Percentiles rank a stretch among this genome's conserved stretches.
phyloP scores from a whole-genome alignment of 164 flowering plant species.

The Akebia trifoliata region DNA sequence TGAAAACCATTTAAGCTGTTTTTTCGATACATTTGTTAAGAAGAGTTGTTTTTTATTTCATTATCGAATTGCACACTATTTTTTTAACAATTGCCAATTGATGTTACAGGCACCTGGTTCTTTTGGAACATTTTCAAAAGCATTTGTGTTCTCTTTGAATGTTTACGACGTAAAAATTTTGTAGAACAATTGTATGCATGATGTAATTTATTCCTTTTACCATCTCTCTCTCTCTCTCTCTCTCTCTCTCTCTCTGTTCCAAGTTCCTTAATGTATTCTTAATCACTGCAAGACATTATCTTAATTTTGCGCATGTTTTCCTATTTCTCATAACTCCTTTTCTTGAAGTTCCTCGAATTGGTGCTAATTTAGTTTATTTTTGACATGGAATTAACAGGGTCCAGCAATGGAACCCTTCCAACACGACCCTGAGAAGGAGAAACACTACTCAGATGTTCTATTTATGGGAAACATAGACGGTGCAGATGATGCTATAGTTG shows the following conservation, averaged over 20 bases:
- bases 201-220: not conserved
- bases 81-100: no score
- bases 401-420: conserved; percentile 65
- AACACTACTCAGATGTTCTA: conserved; percentile 59
- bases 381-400: conserved; percentile 40
- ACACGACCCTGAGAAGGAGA: conserved; percentile 62
- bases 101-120: no score
- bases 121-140: no score
- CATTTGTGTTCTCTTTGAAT: no score
- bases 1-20: not conserved
- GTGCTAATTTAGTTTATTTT: not conserved
- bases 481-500: conserved; percentile 39
- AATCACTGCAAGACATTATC: not conserved
- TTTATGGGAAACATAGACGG: conserved; percentile 30
- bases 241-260: not conserved
- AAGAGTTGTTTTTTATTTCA: no score
- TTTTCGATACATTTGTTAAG: no score
- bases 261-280: not conserved
- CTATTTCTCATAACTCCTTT: not conserved
- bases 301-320: not conserved
- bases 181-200: not conserved
- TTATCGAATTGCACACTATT: no score
- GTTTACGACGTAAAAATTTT: no score
- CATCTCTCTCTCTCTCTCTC: not conserved
- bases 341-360: not conserved